These are phyloP conservation scores for Podaxis rugospora DNA, from an alignment of 768 basidiomycete genomes.

Conservation along the genomic window DNA sequence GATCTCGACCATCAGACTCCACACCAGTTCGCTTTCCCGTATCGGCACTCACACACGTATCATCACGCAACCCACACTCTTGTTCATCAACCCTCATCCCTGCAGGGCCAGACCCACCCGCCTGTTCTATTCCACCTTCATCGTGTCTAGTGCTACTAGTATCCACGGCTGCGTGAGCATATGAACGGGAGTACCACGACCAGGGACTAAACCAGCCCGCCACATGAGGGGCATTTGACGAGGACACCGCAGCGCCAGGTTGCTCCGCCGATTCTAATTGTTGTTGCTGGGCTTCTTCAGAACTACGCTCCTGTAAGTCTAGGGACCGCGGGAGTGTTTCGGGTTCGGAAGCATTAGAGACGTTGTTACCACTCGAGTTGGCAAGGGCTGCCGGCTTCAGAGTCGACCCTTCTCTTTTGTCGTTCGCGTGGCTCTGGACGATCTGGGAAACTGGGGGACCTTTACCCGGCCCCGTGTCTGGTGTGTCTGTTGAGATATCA, in stretches of 20 bases:
- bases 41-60: background rate
- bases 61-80: background rate
- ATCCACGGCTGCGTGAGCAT: background rate
- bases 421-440: constrained; percentile 1
- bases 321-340: constrained; percentile 2
- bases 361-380: background rate
- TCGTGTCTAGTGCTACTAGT: background rate
- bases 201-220: constrained; percentile 10
- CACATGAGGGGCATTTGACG: background rate
- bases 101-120: background rate
- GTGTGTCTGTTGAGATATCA: background rate
- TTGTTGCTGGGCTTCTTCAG: background rate
- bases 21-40: background rate
- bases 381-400: background rate
- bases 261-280: constrained; percentile 3
- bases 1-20: background rate
- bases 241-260: background rate
- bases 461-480: constrained; percentile 1
- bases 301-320: constrained; percentile 2
- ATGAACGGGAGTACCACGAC: constrained; percentile 1
- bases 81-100: background rate
- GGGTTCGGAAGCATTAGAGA: constrained; percentile 2
- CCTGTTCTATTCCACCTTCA: background rate
- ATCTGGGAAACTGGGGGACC: background rate
- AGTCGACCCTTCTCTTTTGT: background rate